These are phyloP conservation scores for Diaporthe citrichinensis DNA, from an alignment of 2,329 filamentous ascomycete species.

Conservation along the genomic window DNA sequence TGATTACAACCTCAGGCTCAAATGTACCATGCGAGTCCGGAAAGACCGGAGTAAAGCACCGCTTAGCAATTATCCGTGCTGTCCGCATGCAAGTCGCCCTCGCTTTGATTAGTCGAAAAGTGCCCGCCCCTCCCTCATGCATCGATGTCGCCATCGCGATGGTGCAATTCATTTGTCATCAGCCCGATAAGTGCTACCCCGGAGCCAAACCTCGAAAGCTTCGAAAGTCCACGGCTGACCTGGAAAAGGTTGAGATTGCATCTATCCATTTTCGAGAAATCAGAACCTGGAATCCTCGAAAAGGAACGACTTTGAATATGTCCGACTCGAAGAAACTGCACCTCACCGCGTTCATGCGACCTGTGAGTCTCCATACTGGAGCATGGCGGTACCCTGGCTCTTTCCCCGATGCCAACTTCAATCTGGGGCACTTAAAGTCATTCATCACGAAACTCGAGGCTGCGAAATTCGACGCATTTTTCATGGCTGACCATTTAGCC, in stretches of 20 bases:
- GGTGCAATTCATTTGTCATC: constrained; percentile 35
- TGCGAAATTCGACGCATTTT: constrained; percentile 70
- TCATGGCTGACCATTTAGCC: constrained; percentile 69
- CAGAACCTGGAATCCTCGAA: background rate
- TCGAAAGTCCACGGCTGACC: background rate
- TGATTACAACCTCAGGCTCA: background rate
- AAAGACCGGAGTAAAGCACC: background rate
- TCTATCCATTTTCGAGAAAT: background rate
- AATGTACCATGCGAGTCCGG: background rate
- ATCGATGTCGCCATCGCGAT: constrained; percentile 37
- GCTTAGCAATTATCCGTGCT: background rate
- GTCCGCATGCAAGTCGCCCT: background rate
- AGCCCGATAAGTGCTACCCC: background rate
- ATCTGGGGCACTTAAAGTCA: constrained; percentile 64
- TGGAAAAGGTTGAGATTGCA: background rate
- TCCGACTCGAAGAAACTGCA: constrained; percentile 57
- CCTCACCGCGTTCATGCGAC: constrained; percentile 72
- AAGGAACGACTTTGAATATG: background rate
- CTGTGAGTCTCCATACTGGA: constrained; percentile 68
- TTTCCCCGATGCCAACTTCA: constrained; percentile 71
- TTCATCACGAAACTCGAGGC: constrained; percentile 68
- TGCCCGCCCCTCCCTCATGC: constrained; percentile 24
- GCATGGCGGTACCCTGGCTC: constrained; percentile 70
- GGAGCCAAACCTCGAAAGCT: background rate
- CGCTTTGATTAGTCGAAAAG: constrained; percentile 8